phyloP scores from a whole-genome alignment of 2,329 filamentous ascomycete species.

The Rhynchosporium graminicola region DNA sequence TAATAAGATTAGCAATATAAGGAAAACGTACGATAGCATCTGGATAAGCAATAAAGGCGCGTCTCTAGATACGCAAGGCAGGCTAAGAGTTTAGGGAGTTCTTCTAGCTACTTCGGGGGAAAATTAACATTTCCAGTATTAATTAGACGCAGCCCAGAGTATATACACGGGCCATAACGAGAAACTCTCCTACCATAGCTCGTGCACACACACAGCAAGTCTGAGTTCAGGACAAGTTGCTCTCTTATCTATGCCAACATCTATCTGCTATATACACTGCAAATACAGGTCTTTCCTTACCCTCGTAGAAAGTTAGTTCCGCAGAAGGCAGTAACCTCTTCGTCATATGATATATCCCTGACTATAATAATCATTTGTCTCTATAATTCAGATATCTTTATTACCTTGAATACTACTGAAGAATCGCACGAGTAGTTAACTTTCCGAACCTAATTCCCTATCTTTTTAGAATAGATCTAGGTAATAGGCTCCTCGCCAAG shows the following conservation, averaged over 20 bases:
- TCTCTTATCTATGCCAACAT: constrained; percentile 1
- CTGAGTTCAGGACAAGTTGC: background rate
- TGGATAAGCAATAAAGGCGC: constrained; percentile 4
- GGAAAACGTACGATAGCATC: background rate
- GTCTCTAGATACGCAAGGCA: background rate
- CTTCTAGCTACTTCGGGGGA: background rate
- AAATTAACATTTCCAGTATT: background rate
- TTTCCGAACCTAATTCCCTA: constrained; percentile 18
- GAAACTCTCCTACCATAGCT: constrained; percentile 2
- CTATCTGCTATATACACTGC: background rate
- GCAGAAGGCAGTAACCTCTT: constrained; percentile 18
- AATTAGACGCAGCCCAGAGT: background rate
- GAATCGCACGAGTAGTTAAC: constrained; percentile 17
- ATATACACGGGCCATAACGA: background rate
- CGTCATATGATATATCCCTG: constrained; percentile 16
- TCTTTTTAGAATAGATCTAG: constrained; percentile 18
- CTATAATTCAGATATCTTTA: constrained; percentile 19
- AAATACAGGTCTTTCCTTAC: constrained; percentile 18
- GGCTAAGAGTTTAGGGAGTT: background rate
- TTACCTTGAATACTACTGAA: constrained; percentile 13
- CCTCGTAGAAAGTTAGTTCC: constrained; percentile 11
- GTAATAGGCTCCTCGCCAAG: constrained; percentile 17
- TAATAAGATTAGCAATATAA: constrained; percentile 2
- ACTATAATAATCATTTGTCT: constrained; percentile 19
- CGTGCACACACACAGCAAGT: background rate